Evolutionary conservation across 1,284 basidiomycete species (phyloP), one percentile per base, ranked within the genome.

Genomic region (Rhodotorula sp.): DNA sequence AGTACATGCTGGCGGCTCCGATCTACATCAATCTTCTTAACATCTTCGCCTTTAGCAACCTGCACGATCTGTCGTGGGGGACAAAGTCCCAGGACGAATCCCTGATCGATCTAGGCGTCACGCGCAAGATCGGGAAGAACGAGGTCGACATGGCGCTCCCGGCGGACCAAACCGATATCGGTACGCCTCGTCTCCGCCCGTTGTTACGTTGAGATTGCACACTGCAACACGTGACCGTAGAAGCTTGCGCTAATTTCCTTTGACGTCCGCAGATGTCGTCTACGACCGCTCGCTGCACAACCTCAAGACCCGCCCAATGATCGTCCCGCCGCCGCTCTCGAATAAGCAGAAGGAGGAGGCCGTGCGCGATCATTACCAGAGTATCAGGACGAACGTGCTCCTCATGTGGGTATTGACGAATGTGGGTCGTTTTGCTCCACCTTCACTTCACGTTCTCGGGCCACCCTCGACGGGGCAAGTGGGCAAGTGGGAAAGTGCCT

Each of bases 261-360:
- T 32, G 9, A 25, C 4, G 21, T 12, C 6, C 32, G 56, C 61
- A 78, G 78, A 97, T 79, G 87, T 86, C 55, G 88, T 92, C 34
- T 99, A 98, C 80, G 90, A 94, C 80, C 91, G 95, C 76, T 90
- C 94, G 0, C 84, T 97, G 53, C 86, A 88, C 70, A 93, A 94
- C 79, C 85, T 98, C 55, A 87, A 88, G 64, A 88, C 89, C 48
- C 84, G 88, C 37, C 90, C 74, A 0, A 81, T 82, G 78, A 77
- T 82, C 63, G 76, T 82, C 57, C 77, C 80, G 29, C 80, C 80
- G 50, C 76, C 80, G 21, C 77, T 78, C 19, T 75, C 69, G 54
- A 64, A 72, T 56, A 79, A 80, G 37, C 80, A 81, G 67, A 81
- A 81, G 64, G 75, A 58, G 64, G 50, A 80, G 78, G 77, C 79